Evolutionary conservation across 129 eudicot species (phyloP), one percentile per base, ranked within the genome.

Genomic region (Daucus carota): DNA sequence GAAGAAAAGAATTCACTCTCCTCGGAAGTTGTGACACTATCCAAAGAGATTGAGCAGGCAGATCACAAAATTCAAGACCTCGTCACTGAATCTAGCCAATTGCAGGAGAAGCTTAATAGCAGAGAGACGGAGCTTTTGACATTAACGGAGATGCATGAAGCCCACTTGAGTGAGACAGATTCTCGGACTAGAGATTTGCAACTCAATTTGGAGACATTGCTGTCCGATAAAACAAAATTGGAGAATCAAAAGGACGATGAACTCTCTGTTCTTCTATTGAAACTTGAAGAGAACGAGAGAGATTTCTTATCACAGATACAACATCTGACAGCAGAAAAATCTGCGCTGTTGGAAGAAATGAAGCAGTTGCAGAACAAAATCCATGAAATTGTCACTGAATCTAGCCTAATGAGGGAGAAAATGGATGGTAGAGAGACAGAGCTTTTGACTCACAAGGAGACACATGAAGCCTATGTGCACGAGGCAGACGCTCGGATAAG

Each of bases 201-300:
- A 72, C 87, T 80, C 54, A 88, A 90, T 43, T 62, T 92, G 20
- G 90, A 84, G 32, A 83, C 92, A 13, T 63, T 88, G 70, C 82
- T 75, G 73, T 43, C 78, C 0, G 85, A 76, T 73, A 92, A 87
- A 81, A 85, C 74, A 54, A 92, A 90, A 74, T 69, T 83, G 20
- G 92, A 90, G 81, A 87, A 75, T 71, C 90, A 88, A 84, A 90
- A 86, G 80, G 88, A 88, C 28, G 84, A 85, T 26, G 90, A 87
- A 46, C 78, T 89, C 24, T 83, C 89, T 36, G 80, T 85, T 81
- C 83, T 87, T 48, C n/a, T 84, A 73, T 70, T 89, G 82, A 87
- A 84, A 47, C 83, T 80, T 8, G 91, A 92, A 77, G 87, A 73
- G 18, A 81, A 71, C 48, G 87, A 90, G 79, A 82, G 22, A 50